Percentiles rank a stretch among this genome's conserved stretches.
Evolutionary conservation across 176 grass and related monocot genomes (phyloP).

Genomic region (Bothriochloa decipiens): DNA sequence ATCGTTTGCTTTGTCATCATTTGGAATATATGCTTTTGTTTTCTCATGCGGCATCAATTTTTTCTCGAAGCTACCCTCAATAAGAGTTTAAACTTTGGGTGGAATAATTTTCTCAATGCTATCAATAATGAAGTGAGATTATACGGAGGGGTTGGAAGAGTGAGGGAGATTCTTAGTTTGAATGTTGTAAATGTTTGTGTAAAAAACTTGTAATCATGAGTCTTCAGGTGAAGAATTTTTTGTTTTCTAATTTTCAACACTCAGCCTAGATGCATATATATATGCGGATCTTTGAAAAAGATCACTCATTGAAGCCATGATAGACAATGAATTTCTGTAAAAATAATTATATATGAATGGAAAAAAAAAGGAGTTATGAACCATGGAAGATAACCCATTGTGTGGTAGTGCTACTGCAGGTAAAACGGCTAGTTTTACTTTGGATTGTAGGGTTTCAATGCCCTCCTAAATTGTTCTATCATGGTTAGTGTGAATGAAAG

Average conservation of each 20-base stretch:
- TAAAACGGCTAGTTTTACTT: no score
- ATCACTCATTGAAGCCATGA: not conserved
- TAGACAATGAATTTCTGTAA: no score
- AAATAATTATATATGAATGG: no score
- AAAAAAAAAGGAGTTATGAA: no score
- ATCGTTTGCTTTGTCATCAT: not conserved
- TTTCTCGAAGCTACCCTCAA: not conserved
- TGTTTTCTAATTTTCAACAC: not conserved
- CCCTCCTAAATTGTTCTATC: no score
- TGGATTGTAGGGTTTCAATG: no score
- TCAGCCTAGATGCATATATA: not conserved
- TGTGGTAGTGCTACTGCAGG: no score
- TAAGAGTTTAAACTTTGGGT: not conserved
- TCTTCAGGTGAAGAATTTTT: no score
- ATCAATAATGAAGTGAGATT: not conserved
- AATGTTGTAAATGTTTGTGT: not conserved
- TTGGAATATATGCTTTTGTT: not conserved
- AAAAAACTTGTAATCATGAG: not conserved
- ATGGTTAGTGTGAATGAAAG: not conserved
- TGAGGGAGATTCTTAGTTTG: not conserved
- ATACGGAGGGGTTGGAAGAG: not conserved
- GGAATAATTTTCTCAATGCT: not conserved
- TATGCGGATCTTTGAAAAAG: not conserved
- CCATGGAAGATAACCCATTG: no score
- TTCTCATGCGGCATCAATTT: not conserved